phyloP scores from a whole-genome alignment of 345 rosid genomes.

The Viola odorata region DNA sequence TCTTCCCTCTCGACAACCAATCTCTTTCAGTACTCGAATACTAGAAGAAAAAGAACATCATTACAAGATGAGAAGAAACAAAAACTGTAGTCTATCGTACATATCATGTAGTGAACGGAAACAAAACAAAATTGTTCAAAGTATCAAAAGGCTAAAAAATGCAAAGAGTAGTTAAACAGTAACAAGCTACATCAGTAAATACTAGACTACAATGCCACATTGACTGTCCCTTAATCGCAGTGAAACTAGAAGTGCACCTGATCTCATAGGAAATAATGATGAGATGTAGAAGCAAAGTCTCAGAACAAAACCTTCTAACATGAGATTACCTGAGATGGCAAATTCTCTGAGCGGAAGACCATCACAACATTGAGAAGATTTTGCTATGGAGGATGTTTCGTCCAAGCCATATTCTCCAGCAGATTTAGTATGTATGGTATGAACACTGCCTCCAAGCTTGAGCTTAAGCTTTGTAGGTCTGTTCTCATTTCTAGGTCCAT shows the following conservation, averaged over 20 bases:
- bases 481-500: conserved; percentile 14
- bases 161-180: neutral
- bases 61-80: neutral
- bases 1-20: conserved; percentile 8
- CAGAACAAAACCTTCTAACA: neutral
- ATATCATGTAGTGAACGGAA: neutral
- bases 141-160: neutral
- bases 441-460: conserved; percentile 27
- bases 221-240: too few relatives aligned
- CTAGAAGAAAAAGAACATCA: neutral
- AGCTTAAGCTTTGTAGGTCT: conserved; percentile 23
- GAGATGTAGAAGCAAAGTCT: neutral
- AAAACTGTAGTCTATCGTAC: neutral
- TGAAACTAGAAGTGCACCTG: too few relatives aligned
- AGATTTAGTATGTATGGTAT: conserved; percentile 20
- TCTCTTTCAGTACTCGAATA: conserved; percentile 9
- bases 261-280: neutral
- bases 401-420: conserved; percentile 5
- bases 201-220: too few relatives aligned
- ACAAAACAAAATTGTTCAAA: neutral
- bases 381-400: neutral
- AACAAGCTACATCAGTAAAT: neutral
- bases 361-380: conserved; percentile 6
- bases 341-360: conserved; percentile 8
- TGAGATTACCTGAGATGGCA: conserved; percentile 10